Evolutionary conservation across 768 basidiomycete genomes (phyloP).

Genomic region (Suillus plorans): DNA sequence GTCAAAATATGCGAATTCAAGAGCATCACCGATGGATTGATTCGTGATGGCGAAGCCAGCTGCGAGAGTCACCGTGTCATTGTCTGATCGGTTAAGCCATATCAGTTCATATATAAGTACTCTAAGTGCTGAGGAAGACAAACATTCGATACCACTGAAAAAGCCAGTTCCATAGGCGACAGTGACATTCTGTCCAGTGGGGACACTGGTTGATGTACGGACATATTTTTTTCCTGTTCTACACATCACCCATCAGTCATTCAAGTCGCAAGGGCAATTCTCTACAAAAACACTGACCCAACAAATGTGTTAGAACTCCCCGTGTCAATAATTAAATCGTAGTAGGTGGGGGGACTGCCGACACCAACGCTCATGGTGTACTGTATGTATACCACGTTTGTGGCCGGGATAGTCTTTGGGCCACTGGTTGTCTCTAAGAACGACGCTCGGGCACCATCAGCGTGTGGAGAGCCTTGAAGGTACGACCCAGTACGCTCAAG

Average conservation of each 20-base stretch:
- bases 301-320: conserved; percentile 34
- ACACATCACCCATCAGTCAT: background rate
- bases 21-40: conserved; percentile 30
- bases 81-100: conserved; percentile 12
- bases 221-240: conserved; percentile 23
- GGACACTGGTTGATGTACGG: conserved; percentile 21
- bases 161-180: conserved; percentile 12
- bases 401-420: conserved; percentile 16
- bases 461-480: conserved; percentile 18
- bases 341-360: conserved; percentile 26
- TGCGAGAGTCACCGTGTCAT: conserved; percentile 27
- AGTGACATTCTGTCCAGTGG: conserved; percentile 22
- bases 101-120: background rate
- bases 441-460: conserved; percentile 18
- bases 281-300: conserved; percentile 13
- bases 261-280: background rate
- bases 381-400: conserved; percentile 13
- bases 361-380: conserved; percentile 27
- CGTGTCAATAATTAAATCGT: conserved; percentile 32
- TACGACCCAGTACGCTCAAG: conserved; percentile 13
- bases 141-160: conserved; percentile 37
- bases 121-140: background rate
- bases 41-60: conserved; percentile 22
- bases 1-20: conserved; percentile 12
- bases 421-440: conserved; percentile 10